Evolutionary conservation across 2,329 filamentous ascomycete species (phyloP).

Genomic region (Volutella citrinella): DNA sequence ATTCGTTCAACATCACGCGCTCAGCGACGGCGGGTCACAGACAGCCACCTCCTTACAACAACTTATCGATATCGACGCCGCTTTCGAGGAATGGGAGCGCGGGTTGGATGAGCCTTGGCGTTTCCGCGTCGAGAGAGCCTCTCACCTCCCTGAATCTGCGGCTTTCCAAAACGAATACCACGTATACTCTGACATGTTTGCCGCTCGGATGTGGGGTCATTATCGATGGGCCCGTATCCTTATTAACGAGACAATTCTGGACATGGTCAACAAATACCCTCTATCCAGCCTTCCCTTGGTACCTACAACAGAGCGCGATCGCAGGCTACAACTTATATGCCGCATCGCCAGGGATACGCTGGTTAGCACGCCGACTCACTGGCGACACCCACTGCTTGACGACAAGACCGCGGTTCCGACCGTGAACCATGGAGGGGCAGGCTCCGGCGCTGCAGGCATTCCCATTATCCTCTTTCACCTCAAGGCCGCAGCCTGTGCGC

Average conservation of each 20-base stretch:
- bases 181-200: slow-evolving; percentile 51
- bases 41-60: slow-evolving; percentile 36
- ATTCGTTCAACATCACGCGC: slow-evolving; percentile 29
- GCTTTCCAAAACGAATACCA: slow-evolving; percentile 55
- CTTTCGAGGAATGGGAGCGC: slow-evolving; percentile 39
- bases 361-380: slow-evolving; percentile 46
- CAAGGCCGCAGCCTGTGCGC: slow-evolving; percentile 44
- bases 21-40: slow-evolving; percentile 35
- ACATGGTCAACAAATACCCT: slow-evolving; percentile 36
- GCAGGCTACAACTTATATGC: slow-evolving; percentile 32
- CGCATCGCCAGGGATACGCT: slow-evolving; percentile 43
- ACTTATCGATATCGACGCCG: slow-evolving; percentile 37
- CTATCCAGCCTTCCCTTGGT: slow-evolving; percentile 33
- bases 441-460: slow-evolving; percentile 46
- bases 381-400: slow-evolving; percentile 46
- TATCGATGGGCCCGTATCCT: slow-evolving; percentile 58
- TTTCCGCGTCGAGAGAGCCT: slow-evolving; percentile 31
- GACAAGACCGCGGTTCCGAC: slow-evolving; percentile 34
- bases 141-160: slow-evolving; percentile 35
- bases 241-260: slow-evolving; percentile 47
- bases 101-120: slow-evolving; percentile 34
- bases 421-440: slow-evolving; percentile 35
- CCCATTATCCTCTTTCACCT: slow-evolving; percentile 49
- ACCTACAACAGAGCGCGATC: slow-evolving; percentile 26
- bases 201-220: slow-evolving; percentile 55